Percentiles rank a stretch among this genome's conserved stretches.
These are phyloP conservation scores for Cryptosporidium sp. DNA, from an alignment of 169 alveolate species.

Conservation along the genomic window DNA sequence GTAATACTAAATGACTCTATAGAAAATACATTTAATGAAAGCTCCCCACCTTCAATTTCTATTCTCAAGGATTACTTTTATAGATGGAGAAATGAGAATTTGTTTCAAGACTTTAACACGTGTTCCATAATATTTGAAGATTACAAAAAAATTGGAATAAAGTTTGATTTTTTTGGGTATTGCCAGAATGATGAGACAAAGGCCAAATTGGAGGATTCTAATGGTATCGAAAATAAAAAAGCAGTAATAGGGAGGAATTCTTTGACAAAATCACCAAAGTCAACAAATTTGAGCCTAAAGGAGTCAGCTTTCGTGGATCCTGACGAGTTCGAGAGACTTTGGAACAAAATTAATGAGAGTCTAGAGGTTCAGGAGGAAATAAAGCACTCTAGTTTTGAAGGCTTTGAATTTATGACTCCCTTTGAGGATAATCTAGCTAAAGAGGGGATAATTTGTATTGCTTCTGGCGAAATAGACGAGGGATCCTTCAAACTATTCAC, in stretches of 20 bases:
- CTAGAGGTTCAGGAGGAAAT: background rate
- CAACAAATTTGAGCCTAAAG: background rate
- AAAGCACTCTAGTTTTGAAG: background rate
- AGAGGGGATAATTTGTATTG: slow-evolving; percentile 28
- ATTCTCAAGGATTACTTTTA: slow-evolving; percentile 32
- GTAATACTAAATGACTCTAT: background rate
- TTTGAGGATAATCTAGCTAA: slow-evolving; percentile 33
- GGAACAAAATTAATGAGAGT: slow-evolving; percentile 24
- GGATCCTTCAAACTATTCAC: slow-evolving; percentile 3
- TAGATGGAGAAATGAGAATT: slow-evolving; percentile 23
- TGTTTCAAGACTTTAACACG: slow-evolving; percentile 27
- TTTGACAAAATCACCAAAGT: background rate
- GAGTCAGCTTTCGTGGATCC: slow-evolving; percentile 17
- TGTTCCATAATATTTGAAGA: slow-evolving; percentile 9
- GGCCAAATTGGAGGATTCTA: background rate
- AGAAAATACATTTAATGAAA: background rate
- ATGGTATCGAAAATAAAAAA: background rate
- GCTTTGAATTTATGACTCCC: slow-evolving; percentile 2
- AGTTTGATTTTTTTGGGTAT: slow-evolving; percentile 31
- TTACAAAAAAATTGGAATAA: background rate
- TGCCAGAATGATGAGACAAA: background rate
- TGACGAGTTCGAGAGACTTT: slow-evolving; percentile 28
- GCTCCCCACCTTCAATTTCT: background rate
- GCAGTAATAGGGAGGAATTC: background rate
- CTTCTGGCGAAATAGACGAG: slow-evolving; percentile 70